Conservation (phyloP, 2,329 filamentous ascomycete genomes). For the Fusarium brevicatenulatum region DNA sequence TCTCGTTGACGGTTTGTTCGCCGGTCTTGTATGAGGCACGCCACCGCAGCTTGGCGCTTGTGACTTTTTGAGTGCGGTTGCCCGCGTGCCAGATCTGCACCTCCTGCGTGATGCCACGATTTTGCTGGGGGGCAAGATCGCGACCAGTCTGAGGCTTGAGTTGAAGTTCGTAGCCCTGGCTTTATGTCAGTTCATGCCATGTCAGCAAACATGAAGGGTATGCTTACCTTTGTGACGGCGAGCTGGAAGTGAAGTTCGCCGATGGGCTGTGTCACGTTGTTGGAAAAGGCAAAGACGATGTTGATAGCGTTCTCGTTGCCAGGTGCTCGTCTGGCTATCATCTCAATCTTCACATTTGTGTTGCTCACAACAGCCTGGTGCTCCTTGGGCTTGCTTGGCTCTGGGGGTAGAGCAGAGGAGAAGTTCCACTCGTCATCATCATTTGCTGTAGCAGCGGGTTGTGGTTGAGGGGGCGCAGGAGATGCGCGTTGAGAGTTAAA, state of each 20-base stretch:
- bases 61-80: slow-evolving; percentile 73
- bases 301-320: slow-evolving; percentile 68
- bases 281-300: slow-evolving; percentile 85
- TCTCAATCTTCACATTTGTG: slow-evolving; percentile 75
- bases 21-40: slow-evolving; percentile 82
- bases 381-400: slow-evolving; percentile 64
- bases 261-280: slow-evolving; percentile 76
- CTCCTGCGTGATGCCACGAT: slow-evolving; percentile 80
- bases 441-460: slow-evolving; percentile 49
- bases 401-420: slow-evolving; percentile 80
- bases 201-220: not conserved
- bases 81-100: slow-evolving; percentile 81
- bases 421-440: slow-evolving; percentile 97
- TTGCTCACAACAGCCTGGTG: slow-evolving; percentile 76
- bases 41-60: slow-evolving; percentile 89
- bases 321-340: slow-evolving; percentile 72
- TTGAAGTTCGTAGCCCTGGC: slow-evolving; percentile 80
- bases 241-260: slow-evolving; percentile 88
- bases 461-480: slow-evolving; percentile 39
- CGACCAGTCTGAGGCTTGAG: slow-evolving; percentile 88
- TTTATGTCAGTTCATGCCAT: slow-evolving; percentile 9
- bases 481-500: slow-evolving; percentile 44
- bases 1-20: slow-evolving; percentile 75
- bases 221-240: slow-evolving; percentile 88
- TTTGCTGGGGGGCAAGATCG: slow-evolving; percentile 76